phyloP scores from a whole-genome alignment of 2,329 filamentous ascomycete species.

The Magnaporthales sp. region DNA sequence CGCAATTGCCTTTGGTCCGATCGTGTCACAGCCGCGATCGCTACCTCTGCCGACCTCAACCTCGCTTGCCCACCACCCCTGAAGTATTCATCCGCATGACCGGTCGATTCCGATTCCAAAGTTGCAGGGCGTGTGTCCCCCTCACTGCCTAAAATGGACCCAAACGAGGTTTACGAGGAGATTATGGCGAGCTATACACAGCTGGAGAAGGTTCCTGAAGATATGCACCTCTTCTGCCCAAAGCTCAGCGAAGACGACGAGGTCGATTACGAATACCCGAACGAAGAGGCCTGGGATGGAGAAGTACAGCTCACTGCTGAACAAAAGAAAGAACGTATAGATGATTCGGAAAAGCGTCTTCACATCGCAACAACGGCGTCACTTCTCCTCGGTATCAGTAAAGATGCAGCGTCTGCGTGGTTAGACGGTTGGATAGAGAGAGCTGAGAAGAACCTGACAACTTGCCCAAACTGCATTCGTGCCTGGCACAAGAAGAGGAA shows the following conservation, averaged over 20 bases:
- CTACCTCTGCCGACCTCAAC: not conserved
- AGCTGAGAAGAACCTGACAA: conserved; percentile 49
- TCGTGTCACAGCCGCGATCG: not conserved
- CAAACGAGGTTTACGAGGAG: conserved; percentile 26
- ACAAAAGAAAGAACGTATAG: conserved; percentile 44
- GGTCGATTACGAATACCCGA: conserved; percentile 52
- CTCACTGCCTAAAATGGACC: conserved; percentile 22
- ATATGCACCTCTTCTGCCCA: conserved; percentile 61
- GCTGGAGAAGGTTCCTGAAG: conserved; percentile 31
- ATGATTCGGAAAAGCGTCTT: conserved; percentile 45
- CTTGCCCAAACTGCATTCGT: conserved; percentile 62
- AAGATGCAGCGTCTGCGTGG: conserved; percentile 50
- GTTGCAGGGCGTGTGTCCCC: conserved; percentile 7
- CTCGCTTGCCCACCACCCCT: not conserved
- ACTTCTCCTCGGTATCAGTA: conserved; percentile 58
- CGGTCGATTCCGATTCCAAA: not conserved
- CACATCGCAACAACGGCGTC: conserved; percentile 59
- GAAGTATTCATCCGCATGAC: not conserved
- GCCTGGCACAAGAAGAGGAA: conserved; percentile 66
- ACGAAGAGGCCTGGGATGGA: conserved; percentile 23
- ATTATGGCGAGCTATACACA: conserved; percentile 34
- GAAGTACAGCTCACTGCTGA: conserved; percentile 28
- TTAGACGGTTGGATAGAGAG: conserved; percentile 49
- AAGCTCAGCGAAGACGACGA: conserved; percentile 52
- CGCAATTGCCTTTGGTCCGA: not conserved